Conservation (phyloP, 305 asterid species). For the Solanum chacoense region DNA sequence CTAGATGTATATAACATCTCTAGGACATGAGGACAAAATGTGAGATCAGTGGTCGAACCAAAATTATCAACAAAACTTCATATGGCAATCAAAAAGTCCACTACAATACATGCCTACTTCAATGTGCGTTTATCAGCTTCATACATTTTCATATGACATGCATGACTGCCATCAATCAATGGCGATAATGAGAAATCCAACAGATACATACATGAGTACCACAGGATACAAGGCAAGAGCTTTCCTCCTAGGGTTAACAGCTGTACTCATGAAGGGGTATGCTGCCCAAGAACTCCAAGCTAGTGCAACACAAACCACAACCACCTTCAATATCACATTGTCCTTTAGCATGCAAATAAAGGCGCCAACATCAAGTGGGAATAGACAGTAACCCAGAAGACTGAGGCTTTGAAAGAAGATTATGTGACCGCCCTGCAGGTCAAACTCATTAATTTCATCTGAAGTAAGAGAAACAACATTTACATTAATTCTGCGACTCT, state of each 20-base stretch:
- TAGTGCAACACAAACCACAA: conserved; percentile 55
- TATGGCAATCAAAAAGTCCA: not conserved
- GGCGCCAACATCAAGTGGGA: conserved; percentile 75
- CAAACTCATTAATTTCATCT: not conserved
- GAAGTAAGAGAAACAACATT: not conserved
- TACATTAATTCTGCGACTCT: not conserved
- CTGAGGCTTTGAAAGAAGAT: conserved; percentile 90
- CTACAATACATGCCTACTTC: not conserved
- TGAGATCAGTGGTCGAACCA: not conserved
- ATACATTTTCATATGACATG: not conserved
- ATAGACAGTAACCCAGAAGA: conserved; percentile 76
- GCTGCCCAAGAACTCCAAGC: conserved; percentile 99
- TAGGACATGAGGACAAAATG: not conserved
- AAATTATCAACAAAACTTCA: not conserved
- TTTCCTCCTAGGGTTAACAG: conserved; percentile 68
- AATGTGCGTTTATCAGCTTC: not conserved
- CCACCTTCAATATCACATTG: conserved; percentile 55
- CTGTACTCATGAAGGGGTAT: conserved; percentile 87
- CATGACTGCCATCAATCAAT: conserved; percentile 32
- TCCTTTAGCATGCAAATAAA: conserved; percentile 66
- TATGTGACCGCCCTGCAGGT: conserved; percentile 70
- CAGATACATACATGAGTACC: conserved; percentile 75
- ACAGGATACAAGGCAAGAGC: conserved; percentile 89
- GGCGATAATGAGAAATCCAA: conserved; percentile 83
- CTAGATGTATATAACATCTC: not conserved